phyloP scores from a whole-genome alignment of 805 yeast genomes.

The Candida berthetii region DNA sequence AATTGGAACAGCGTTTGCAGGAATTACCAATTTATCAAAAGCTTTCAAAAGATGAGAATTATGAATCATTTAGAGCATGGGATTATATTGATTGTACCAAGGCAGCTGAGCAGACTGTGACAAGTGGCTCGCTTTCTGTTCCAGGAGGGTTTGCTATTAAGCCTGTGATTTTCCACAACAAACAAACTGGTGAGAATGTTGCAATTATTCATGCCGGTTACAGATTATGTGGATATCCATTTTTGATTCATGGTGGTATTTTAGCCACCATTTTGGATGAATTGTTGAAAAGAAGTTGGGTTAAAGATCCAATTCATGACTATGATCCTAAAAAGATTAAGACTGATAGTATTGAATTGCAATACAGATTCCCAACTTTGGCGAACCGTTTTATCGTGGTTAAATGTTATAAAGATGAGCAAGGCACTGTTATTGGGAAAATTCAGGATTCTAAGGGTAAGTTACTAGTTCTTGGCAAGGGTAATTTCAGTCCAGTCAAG shows the following conservation, averaged over 20 bases:
- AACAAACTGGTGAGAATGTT: constrained; percentile 49
- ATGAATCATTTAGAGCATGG: constrained; percentile 34
- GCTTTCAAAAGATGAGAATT: constrained; percentile 32
- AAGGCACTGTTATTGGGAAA: constrained; percentile 39
- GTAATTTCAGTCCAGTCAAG: constrained; percentile 27
- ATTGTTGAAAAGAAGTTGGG: constrained; percentile 50
- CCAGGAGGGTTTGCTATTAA: constrained; percentile 80
- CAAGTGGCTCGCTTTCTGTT: constrained; percentile 47
- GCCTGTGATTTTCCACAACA: constrained; percentile 62
- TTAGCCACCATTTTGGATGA: constrained; percentile 79
- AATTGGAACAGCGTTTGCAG: constrained; percentile 41
- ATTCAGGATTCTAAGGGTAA: constrained; percentile 49
- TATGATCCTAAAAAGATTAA: constrained; percentile 35
- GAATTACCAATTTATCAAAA: constrained; percentile 45
- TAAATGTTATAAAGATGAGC: constrained; percentile 37
- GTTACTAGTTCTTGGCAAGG: constrained; percentile 50
- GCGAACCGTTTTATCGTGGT: constrained; percentile 74
- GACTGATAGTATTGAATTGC: constrained; percentile 40
- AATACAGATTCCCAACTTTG: constrained; percentile 66
- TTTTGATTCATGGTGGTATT: constrained; percentile 84
- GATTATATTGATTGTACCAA: constrained; percentile 37
- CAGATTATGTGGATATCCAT: constrained; percentile 79
- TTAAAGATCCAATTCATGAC: constrained; percentile 23
- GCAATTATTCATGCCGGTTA: constrained; percentile 75
- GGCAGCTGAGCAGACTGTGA: constrained; percentile 23